These are phyloP conservation scores for Yamadazyma songkhlaensis DNA, from an alignment of 1,139 yeast genomes.

Conservation along the genomic window DNA sequence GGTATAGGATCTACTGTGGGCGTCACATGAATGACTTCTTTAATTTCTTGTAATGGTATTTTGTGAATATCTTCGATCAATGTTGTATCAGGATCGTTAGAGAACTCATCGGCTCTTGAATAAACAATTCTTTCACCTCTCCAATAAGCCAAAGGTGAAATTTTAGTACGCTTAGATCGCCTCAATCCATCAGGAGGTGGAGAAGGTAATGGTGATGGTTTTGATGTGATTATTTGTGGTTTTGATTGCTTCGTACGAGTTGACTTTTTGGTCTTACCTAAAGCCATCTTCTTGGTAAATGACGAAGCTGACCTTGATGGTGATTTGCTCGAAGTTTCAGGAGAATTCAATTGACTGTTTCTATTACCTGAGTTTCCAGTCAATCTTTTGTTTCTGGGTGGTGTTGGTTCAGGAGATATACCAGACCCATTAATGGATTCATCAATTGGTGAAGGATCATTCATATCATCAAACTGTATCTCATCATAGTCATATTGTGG, in stretches of 20 bases:
- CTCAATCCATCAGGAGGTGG: conserved; percentile 47
- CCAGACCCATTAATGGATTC: not conserved
- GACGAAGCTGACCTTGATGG: conserved; percentile 14
- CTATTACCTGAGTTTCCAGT: not conserved
- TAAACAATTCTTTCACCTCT: conserved; percentile 75
- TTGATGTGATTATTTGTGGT: conserved; percentile 6
- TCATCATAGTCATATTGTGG: conserved; percentile 9
- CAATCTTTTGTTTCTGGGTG: too few species aligned
- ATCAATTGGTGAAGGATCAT: not conserved
- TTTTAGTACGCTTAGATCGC: conserved; percentile 59
- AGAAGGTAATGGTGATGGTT: conserved; percentile 40
- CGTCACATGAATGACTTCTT: conserved; percentile 54
- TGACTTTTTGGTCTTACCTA: conserved; percentile 23
- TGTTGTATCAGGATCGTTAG: conserved; percentile 34
- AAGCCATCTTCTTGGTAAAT: conserved; percentile 43
- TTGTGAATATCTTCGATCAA: conserved; percentile 32
- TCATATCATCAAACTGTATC: conserved; percentile 9
- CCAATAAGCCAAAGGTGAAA: conserved; percentile 84
- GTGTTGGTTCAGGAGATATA: not conserved
- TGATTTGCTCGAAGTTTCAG: not conserved
- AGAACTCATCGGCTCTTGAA: conserved; percentile 44
- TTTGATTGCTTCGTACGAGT: not conserved
- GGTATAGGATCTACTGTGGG: conserved; percentile 15
- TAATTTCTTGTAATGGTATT: conserved; percentile 56
- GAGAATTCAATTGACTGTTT: conserved; percentile 3